Base-by-base conservation (phyloP, 306 rosid genomes). In the Dicorynia guianensis region DNA sequence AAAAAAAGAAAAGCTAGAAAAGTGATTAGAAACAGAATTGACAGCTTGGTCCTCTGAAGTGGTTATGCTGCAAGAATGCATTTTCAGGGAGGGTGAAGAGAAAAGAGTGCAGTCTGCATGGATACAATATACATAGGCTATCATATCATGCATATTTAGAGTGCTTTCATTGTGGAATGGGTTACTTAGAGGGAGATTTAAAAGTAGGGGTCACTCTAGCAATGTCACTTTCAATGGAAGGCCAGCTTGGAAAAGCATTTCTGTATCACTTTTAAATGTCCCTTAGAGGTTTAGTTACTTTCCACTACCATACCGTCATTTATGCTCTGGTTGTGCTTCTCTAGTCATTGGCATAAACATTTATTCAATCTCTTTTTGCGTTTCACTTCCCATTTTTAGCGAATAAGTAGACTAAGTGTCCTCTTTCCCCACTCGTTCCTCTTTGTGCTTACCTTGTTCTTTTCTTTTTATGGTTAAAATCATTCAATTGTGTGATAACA, bases 191-290 rank as follows among this genome's bases (percentile, higher is more conserved):
- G 10, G 30, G 50, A 14, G 42, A 74, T 30, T 69, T 12, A 48
- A 56, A 14, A 72, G 63, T 67, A 20, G 76, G 65, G 60, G 59
- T 72, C 19, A 30, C 79, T 13, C 58, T 10, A 4, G n/a, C 20
- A 60, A 48, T 72, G 63, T 67, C 74, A 53, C 54, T 61, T 46
- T 82, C 73, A 73, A 66, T 53, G 63, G 60, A 60, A 66, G 72
- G 63, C 54, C 79, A 72, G 42, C 4, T 46, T 11, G 62, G 54
- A 54, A 56, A 72, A 59, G 18, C 57, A 77, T 42, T 67, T 68
- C 50, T 52, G 43, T 34, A 69, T 17, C 67, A 49, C 76, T 44
- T 74, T 43, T 49, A 11, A 30, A 48, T 56, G 73, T 63, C 57
- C 69, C 69, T 76, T 70, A 11, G 35, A 46, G 75, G 73, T 60